phyloP scores from a whole-genome alignment of 257 asterid species.

The Forsythia viridissima region DNA sequence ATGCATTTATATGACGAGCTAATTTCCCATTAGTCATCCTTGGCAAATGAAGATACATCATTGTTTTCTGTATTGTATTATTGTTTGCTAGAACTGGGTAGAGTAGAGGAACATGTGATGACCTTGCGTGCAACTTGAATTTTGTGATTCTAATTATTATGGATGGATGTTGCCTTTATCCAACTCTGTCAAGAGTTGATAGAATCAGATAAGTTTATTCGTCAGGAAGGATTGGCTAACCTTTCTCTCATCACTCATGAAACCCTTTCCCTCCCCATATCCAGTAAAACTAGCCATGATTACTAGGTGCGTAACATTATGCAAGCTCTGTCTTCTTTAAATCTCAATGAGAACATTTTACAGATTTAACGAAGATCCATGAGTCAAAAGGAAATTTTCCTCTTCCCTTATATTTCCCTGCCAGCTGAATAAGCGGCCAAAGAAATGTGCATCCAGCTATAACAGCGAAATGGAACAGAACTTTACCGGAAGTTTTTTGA shows the following conservation, averaged over 20 bases:
- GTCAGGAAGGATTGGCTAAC: neutral
- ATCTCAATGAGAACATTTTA: slow-evolving; percentile 13
- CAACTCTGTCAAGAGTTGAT: slow-evolving; percentile 5
- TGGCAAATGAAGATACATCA: neutral
- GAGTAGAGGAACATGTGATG: neutral
- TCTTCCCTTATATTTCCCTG: neutral
- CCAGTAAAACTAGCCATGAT: slow-evolving; percentile 12
- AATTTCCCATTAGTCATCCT: neutral
- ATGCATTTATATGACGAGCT: too few relatives aligned
- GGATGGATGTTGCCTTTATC: slow-evolving; percentile 11
- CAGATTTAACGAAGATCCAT: slow-evolving; percentile 3
- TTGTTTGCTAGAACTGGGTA: neutral
- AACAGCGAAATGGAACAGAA: slow-evolving; percentile 25
- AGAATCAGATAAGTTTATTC: neutral
- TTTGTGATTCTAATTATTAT: slow-evolving; percentile 2
- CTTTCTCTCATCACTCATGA: neutral
- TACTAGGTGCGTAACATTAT: neutral
- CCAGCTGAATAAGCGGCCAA: neutral
- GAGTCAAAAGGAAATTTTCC: neutral
- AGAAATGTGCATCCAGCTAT: slow-evolving; percentile 11
- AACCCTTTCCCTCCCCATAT: neutral
- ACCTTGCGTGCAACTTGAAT: neutral
- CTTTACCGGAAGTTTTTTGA: slow-evolving; percentile 79
- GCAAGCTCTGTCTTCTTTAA: slow-evolving; percentile 14
- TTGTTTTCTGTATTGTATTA: neutral